A percentile compares a stretch with the other conserved stretches of the same genome.
phyloP scores from a whole-genome alignment of 352 stramenopile species.

The Aphanomyces stellatus region DNA sequence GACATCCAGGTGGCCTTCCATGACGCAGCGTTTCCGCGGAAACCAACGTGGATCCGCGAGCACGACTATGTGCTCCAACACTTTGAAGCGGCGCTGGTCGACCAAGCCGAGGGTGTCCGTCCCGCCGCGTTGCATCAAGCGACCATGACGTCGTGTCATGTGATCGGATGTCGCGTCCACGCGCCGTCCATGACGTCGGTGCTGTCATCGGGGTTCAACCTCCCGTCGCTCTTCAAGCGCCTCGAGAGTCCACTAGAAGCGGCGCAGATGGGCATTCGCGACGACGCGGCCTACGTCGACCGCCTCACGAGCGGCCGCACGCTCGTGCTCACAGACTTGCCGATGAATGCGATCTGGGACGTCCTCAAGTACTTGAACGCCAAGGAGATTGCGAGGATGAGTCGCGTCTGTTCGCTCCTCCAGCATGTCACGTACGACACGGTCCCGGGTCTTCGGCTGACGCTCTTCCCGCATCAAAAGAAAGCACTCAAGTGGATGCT shows the following conservation, averaged over 20 bases:
- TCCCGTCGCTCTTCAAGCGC: constrained; percentile 62
- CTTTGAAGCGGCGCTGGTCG: not conserved
- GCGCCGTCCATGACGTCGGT: not conserved
- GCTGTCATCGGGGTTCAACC: not conserved
- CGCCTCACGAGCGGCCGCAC: constrained; percentile 34
- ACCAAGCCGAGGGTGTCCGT: not conserved
- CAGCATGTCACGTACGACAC: constrained; percentile 79
- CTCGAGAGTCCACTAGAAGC: constrained; percentile 49
- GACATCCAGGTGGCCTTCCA: not conserved
- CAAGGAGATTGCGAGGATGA: constrained; percentile 46
- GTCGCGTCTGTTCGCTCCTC: constrained; percentile 58
- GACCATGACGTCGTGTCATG: not conserved
- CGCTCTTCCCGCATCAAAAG: constrained; percentile 65
- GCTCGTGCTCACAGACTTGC: constrained; percentile 58
- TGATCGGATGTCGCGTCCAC: constrained; percentile 17
- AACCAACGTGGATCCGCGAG: not conserved
- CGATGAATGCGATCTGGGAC: constrained; percentile 40
- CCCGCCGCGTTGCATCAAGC: not conserved
- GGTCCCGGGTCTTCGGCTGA: constrained; percentile 59
- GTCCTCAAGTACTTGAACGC: constrained; percentile 55
- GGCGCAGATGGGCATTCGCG: constrained; percentile 56
- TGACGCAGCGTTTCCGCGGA: not conserved
- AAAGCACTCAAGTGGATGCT: constrained; percentile 74
- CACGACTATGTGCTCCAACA: constrained; percentile 14
- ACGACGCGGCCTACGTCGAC: constrained; percentile 47